Conservation (phyloP, 495 filamentous ascomycete species). For the Hyaloscypha hepaticicola region DNA sequence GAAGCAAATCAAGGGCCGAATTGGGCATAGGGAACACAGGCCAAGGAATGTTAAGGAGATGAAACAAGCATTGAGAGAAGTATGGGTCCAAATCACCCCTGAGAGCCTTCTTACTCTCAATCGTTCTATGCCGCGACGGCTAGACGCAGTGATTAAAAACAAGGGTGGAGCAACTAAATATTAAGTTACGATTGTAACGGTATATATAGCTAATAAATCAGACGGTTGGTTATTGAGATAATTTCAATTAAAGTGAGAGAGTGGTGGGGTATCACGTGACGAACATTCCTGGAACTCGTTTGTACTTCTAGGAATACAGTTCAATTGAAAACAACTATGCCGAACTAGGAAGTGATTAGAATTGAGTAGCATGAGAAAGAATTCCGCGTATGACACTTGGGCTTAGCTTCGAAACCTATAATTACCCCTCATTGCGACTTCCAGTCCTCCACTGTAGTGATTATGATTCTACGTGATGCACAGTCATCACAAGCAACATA, state of each 20-base stretch:
- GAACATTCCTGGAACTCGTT: too few relatives aligned
- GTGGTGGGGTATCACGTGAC: too few relatives aligned
- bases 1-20: slow-evolving; percentile 14
- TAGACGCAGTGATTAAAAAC: slow-evolving; percentile 2
- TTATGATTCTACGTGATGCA: slow-evolving; percentile 11
- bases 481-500: slow-evolving; percentile 9
- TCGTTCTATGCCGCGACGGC: slow-evolving; percentile 6
- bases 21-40: neutral
- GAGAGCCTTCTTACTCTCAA: slow-evolving; percentile 5
- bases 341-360: slow-evolving; percentile 11
- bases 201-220: too few relatives aligned
- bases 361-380: slow-evolving; percentile 15
- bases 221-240: too few relatives aligned
- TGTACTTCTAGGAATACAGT: slow-evolving; percentile 19
- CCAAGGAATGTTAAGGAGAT: slow-evolving; percentile 3
- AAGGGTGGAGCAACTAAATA: slow-evolving; percentile 9
- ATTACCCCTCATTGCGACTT: slow-evolving; percentile 4
- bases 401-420: slow-evolving; percentile 14
- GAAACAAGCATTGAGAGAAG: slow-evolving; percentile 8
- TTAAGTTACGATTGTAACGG: neutral
- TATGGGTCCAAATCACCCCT: slow-evolving; percentile 6
- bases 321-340: slow-evolving; percentile 19
- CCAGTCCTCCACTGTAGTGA: neutral
- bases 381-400: slow-evolving; percentile 12
- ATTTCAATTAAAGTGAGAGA: too few relatives aligned